These are phyloP conservation scores for Ambrosiella beaveri DNA, from an alignment of 2,329 filamentous ascomycete genomes.

Conservation along the genomic window DNA sequence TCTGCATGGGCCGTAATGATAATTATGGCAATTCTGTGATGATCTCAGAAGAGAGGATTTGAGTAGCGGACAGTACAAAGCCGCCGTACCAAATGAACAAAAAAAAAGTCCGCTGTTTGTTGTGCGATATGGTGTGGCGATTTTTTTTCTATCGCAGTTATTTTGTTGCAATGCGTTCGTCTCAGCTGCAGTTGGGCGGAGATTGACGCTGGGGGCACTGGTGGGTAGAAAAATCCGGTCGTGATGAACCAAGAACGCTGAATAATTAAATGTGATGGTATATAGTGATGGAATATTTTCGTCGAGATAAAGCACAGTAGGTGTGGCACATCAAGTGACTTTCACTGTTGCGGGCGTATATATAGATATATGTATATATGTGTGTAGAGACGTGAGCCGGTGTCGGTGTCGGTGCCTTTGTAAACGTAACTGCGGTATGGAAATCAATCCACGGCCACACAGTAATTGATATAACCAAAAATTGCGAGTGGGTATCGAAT, in stretches of 20 bases:
- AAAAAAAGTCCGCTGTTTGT: not conserved
- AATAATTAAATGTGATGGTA: too few species aligned
- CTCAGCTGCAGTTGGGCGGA: not conserved
- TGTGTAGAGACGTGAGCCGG: not conserved
- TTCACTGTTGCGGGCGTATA: not conserved
- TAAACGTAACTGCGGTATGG: too few species aligned
- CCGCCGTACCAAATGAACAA: not conserved
- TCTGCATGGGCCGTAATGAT: slow-evolving; percentile 1
- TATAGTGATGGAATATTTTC: too few species aligned
- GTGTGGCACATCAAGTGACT: not conserved
- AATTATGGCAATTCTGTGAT: not conserved
- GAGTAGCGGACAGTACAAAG: not conserved
- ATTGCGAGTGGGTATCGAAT: too few species aligned
- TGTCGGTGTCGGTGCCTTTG: not conserved
- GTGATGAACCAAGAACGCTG: not conserved
- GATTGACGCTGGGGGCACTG: not conserved
- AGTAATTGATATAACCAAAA: too few species aligned
- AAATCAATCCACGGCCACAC: too few species aligned
- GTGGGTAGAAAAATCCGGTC: not conserved
- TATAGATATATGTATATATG: not conserved
- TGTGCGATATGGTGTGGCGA: not conserved
- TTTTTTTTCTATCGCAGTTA: not conserved
- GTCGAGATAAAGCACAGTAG: not conserved
- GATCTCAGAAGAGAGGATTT: not conserved
- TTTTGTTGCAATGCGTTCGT: not conserved